Evolutionary conservation across 106 monocot species (phyloP), one percentile per base, ranked within the genome.

Genomic region (Dioscorea alata): DNA sequence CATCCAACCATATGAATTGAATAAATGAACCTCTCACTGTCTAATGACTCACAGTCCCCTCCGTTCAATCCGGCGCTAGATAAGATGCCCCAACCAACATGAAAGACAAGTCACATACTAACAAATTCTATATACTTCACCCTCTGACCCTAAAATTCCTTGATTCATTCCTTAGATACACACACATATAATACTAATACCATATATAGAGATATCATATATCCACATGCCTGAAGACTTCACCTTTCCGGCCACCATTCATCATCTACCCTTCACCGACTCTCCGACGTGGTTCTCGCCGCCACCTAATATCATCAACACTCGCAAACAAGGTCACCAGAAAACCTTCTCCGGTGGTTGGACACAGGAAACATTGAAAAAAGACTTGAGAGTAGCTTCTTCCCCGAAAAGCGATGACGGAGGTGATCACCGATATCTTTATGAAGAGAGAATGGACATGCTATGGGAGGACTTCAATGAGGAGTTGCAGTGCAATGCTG

Each of bases 401-500:
- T 56, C 79, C 12, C 14, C 69, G 15, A 59, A 59, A 52, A 64
- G 62, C 58, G 23, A 50, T 17, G 42, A 22, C 17, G 20, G 33
- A 17, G 22, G 13, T 16, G 7, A 16, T 2, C 23, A 33, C 21
- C 18, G 33, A n/a, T 33, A 12, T 66, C 16, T 61, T 13, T n/a
- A 68, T 4, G 75, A 77, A 48, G 73, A 83, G 61, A 68, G 71
- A 62, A 83, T 83, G 83, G 83, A 83, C 75, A 68, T 75, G 83
- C 68, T 83, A 16, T 83, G 83, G 83, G 83, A 83, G 75, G 83
- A 79, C 52, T 79, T 83, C 74, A 83, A 83, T 19, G 83, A 83
- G 21, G 83, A 83, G 49, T 69, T 83, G 33, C 52, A 35, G 17
- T 21, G 61, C 15, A 12, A 42, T 51, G 64, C 69, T 32, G 54